phyloP scores from a whole-genome alignment of 371 early-diverging fungal species.

The Mucor plumbeus region DNA sequence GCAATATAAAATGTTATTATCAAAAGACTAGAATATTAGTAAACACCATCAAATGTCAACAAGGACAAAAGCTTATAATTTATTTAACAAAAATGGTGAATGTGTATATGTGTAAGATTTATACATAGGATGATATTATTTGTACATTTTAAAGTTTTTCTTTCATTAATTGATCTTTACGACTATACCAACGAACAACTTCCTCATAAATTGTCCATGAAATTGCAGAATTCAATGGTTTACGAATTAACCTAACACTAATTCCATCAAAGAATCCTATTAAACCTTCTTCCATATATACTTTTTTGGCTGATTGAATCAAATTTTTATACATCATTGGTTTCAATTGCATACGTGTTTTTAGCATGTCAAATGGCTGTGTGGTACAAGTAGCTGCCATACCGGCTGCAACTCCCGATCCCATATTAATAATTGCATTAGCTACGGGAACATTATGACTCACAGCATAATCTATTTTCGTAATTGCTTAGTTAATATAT shows the following conservation, averaged over 20 bases:
- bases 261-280: conserved; percentile 88
- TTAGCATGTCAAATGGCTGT: conserved; percentile 94
- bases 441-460: conserved; percentile 32
- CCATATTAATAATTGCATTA: conserved; percentile 48
- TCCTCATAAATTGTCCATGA: conserved; percentile 96
- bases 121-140: background rate
- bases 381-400: conserved; percentile 81
- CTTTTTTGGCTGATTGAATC: conserved; percentile 65
- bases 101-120: background rate
- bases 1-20: too few relatives aligned
- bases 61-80: background rate
- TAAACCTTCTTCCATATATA: conserved; percentile 68
- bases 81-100: background rate
- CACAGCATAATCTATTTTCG: conserved; percentile 19
- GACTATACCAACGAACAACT: conserved; percentile 55
- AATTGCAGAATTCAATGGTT: conserved; percentile 89
- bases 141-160: conserved; percentile 25
- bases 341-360: conserved; percentile 91
- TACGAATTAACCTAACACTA: conserved; percentile 82
- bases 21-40: too few relatives aligned
- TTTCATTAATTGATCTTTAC: conserved; percentile 24
- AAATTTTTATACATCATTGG: conserved; percentile 75
- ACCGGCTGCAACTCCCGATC: conserved; percentile 70
- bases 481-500: background rate
- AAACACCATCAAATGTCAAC: too few relatives aligned